Base-by-base conservation (phyloP, 345 rosid species). In the Rhodamnia rubescens region DNA sequence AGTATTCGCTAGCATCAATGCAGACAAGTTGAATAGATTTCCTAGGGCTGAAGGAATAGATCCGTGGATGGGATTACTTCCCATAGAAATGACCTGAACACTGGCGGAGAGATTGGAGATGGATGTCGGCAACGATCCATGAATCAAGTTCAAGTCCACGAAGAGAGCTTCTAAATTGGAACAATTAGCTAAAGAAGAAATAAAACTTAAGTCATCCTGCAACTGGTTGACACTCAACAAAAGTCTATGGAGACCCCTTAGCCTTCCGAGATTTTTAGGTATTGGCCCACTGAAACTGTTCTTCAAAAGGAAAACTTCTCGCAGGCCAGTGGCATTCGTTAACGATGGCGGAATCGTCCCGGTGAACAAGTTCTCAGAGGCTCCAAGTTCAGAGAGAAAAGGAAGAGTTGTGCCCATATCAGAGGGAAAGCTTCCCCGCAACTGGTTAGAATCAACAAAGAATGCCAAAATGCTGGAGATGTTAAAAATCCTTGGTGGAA, bases 221-320 rank as follows among this genome's bases (percentile, higher is more conserved):
- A 53, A 16, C 54, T 16, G 20, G 54, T 53, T 53, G 5, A 1
- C 2, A 53, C 2, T 1, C 54, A 53, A 53, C 54, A 5, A 0
- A 51, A 51, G 11, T 13, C 5, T 13, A 0, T 51, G 4, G 8
- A 53, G 9, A 18, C 22, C 22, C 56, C 5, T 53, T 53, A 53
- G 8, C 22, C 56, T 53, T 53, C 56, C 56, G 4, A 53, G 56
- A 53, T 53, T 53, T 18, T 53, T 53, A 1, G 56, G 56, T 18
- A 53, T 18, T 53, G 56, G 56, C 56, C 8, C 56, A 53, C 18
- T 22, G 8, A 53, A 53, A 27, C 32, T 6, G 4, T 59, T 27
- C 40, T 14, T 6, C 8, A 1, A n/a, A n/a, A 58, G 32, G 16
- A 12, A n/a, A 6, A 59, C 8, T 14, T 1, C 8, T 0, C 0